A percentile compares a stretch with the other conserved stretches of the same genome.
These are phyloP conservation scores for Phlebopus sp. DNA, from an alignment of 1,284 basidiomycete genomes.

Conservation along the genomic window DNA sequence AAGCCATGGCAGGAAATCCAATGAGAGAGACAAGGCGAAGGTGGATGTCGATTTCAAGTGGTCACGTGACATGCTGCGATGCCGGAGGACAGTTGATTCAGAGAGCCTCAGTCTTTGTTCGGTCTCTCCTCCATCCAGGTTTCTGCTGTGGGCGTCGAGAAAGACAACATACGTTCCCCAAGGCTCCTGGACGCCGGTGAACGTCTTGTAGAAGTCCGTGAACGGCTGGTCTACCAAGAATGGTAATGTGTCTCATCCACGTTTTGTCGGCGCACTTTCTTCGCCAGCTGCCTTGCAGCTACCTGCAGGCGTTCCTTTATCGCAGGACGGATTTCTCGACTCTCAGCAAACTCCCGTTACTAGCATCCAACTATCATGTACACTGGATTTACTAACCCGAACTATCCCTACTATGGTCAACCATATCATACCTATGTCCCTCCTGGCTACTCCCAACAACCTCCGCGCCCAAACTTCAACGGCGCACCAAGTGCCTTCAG, in stretches of 20 bases:
- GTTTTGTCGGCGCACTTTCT: constrained; percentile 17
- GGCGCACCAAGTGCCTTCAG: constrained; percentile 16
- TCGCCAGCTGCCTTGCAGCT: constrained; percentile 21
- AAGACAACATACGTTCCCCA: not conserved
- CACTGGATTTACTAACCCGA: constrained; percentile 18
- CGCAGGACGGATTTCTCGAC: constrained; percentile 5
- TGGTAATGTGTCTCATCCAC: constrained; percentile 22
- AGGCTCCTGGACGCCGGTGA: not conserved
- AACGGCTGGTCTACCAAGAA: constrained; percentile 17
- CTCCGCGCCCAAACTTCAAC: constrained; percentile 11
- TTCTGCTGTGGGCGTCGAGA: not conserved
- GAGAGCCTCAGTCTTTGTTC: not conserved
- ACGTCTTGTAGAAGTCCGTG: not conserved
- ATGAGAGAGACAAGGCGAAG: not conserved
- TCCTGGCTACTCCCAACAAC: constrained; percentile 26
- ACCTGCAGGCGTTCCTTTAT: constrained; percentile 14
- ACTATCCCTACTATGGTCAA: constrained; percentile 35
- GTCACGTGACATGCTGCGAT: not conserved
- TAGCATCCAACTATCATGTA: constrained; percentile 22
- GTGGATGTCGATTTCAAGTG: not conserved
- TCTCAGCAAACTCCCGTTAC: constrained; percentile 5
- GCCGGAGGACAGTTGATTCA: not conserved
- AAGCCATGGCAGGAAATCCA: constrained; percentile 55
- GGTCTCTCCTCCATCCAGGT: not conserved
- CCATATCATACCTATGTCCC: constrained; percentile 35